Evolutionary conservation across 2,329 filamentous ascomycete genomes (phyloP).

Genomic region (Fusarium concolor): DNA sequence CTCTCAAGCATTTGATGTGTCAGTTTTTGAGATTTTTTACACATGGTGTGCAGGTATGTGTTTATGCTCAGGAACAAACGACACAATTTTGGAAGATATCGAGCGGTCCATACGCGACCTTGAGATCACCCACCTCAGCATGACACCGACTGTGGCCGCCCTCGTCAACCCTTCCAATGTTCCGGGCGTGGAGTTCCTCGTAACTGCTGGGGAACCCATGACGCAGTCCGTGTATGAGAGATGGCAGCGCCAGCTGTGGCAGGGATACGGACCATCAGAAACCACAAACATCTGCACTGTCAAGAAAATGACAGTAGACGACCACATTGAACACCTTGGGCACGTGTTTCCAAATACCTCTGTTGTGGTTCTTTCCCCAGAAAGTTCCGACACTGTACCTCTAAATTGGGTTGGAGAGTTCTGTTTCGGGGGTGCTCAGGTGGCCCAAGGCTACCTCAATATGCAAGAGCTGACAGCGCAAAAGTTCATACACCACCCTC

Average conservation of each 20-base stretch:
- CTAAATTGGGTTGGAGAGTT: conserved; percentile 82
- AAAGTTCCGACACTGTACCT: conserved; percentile 67
- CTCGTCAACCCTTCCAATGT: conserved; percentile 76
- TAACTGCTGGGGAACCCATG: conserved; percentile 85
- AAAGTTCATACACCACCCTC: conserved; percentile 76
- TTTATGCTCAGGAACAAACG: conserved; percentile 79
- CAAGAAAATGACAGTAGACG: conserved; percentile 66
- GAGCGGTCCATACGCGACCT: conserved; percentile 73
- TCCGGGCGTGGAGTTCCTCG: conserved; percentile 77
- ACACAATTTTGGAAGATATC: conserved; percentile 78
- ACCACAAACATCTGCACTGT: conserved; percentile 90
- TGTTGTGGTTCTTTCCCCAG: conserved; percentile 68
- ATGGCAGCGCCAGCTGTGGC: conserved; percentile 79
- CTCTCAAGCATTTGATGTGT: conserved; percentile 88
- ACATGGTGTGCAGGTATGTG: conserved; percentile 83
- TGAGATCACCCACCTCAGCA: conserved; percentile 80
- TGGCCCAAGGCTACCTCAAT: conserved; percentile 80
- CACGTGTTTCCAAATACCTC: conserved; percentile 80
- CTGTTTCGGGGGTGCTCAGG: conserved; percentile 87
- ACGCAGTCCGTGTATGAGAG: conserved; percentile 75
- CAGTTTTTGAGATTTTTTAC: conserved; percentile 91
- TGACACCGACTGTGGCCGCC: conserved; percentile 87
- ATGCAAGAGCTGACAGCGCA: conserved; percentile 69
- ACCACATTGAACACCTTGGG: conserved; percentile 82
- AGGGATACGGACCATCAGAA: conserved; percentile 87